Base-by-base conservation (phyloP, 169 alveolate species). In the Plasmodium billcollinsi region DNA sequence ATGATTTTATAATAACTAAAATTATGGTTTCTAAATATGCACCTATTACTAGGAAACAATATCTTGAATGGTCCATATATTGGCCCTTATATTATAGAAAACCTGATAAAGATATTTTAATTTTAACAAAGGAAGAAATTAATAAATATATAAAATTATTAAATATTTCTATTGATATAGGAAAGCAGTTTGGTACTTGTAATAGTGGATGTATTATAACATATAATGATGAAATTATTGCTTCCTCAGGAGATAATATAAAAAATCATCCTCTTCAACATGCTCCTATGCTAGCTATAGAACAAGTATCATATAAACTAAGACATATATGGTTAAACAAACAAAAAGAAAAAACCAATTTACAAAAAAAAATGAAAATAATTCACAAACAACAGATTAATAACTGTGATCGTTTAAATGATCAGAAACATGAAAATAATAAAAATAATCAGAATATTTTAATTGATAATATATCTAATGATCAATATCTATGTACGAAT, bases 401-500 rank as follows among this genome's bases (percentile, higher is more conserved):
- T 14, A 56, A 56, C 0, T 15, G 8, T 21, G 7, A 18, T 6
- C n/a, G 65, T 14, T 2, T 18, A 14, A 18, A 21, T 56, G 11
- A 18, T 2, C 29, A 56, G 1, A 56, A 15, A 2, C 3, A 56
- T 14, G 24, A 56, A 56, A 56, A 56, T 24, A 20, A 47, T 43
- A 12, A n/a, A 5, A 33, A 49, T 39, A 43, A 73, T 73, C 71
- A 26, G 20, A 20, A 21, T 88, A 39, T 94, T 1, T 1, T 62
- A 62, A 18, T 11, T 18, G 47, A 62, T 62, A 15, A 62, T 62
- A 18, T 18, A 18, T 2, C 20, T 18, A 20, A 18, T 74, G 88
- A 74, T 45, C 95, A 96, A 59, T 96, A 96, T 74, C 76, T 95
- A 8, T 96, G 98, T 85, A 93, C 96, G 2, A 95, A 94, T 20